These are phyloP conservation scores for Scheffersomyces cryptocercus DNA, from an alignment of 1,139 yeast genomes.

Conservation along the genomic window DNA sequence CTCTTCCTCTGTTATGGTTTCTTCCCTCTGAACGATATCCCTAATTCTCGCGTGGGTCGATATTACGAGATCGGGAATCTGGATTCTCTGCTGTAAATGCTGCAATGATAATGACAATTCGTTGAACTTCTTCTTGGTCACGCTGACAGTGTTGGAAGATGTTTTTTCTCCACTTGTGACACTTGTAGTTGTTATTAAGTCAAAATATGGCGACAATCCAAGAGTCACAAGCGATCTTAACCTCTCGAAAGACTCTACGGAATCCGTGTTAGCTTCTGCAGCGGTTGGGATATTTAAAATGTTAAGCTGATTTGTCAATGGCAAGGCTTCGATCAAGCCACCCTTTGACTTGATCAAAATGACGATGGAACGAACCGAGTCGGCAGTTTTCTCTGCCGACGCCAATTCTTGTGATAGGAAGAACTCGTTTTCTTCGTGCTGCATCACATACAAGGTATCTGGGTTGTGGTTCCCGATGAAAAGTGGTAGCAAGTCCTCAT, in stretches of 20 bases:
- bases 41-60: conserved; percentile 56
- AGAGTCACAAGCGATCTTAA: conserved; percentile 58
- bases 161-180: neutral
- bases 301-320: conserved; percentile 46
- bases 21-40: conserved; percentile 28
- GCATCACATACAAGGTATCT: conserved; percentile 22
- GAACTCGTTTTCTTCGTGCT: conserved; percentile 15
- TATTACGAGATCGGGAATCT: conserved; percentile 62
- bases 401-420: conserved; percentile 3
- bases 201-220: conserved; percentile 43
- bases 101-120: conserved; percentile 71
- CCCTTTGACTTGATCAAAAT: conserved; percentile 51
- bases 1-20: conserved; percentile 16
- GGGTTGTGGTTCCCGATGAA: conserved; percentile 20
- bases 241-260: conserved; percentile 48
- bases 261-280: conserved; percentile 16
- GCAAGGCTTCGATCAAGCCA: conserved; percentile 18
- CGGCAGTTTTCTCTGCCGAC: conserved; percentile 3
- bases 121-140: conserved; percentile 62
- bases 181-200: conserved; percentile 16
- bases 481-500: conserved; percentile 1
- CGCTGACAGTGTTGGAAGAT: conserved; percentile 27
- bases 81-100: conserved; percentile 67
- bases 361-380: conserved; percentile 14
- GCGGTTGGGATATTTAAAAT: conserved; percentile 31